These are phyloP conservation scores for Ascochyta pisi DNA, from an alignment of 2,329 filamentous ascomycete species.

Conservation along the genomic window DNA sequence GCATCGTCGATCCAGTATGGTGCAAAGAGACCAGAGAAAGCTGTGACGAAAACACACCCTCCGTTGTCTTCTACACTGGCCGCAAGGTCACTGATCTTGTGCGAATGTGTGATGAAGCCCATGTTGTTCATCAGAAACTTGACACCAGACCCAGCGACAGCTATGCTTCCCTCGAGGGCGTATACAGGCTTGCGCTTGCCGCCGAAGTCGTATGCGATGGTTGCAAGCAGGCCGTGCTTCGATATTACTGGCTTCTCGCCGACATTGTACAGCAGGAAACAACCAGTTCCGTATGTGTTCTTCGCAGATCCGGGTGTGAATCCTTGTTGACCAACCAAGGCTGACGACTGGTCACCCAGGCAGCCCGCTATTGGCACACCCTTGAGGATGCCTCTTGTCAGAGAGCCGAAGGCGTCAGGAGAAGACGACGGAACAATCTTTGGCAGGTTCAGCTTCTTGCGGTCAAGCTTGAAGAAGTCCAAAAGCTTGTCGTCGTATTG, in stretches of 20 bases:
- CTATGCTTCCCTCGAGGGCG: slow-evolving; percentile 83
- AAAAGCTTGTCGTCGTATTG: slow-evolving; percentile 81
- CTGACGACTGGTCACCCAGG: slow-evolving; percentile 85
- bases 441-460: slow-evolving; percentile 75
- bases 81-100: slow-evolving; percentile 70
- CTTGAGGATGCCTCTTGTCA: slow-evolving; percentile 70
- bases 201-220: slow-evolving; percentile 84
- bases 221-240: slow-evolving; percentile 81
- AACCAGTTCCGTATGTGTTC: slow-evolving; percentile 91
- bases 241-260: slow-evolving; percentile 86
- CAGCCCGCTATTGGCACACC: slow-evolving; percentile 82
- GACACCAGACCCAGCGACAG: slow-evolving; percentile 80
- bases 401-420: slow-evolving; percentile 71
- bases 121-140: slow-evolving; percentile 72
- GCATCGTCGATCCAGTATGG: slow-evolving; percentile 96
- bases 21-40: slow-evolving; percentile 88
- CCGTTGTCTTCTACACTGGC: slow-evolving; percentile 75
- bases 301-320: slow-evolving; percentile 84
- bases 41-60: slow-evolving; percentile 84
- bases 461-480: slow-evolving; percentile 79
- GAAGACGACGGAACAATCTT: slow-evolving; percentile 84
- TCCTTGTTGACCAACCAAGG: slow-evolving; percentile 83
- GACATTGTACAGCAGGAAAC: slow-evolving; percentile 89
- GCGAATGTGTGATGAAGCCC: slow-evolving; percentile 66
- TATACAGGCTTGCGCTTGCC: slow-evolving; percentile 72